Conservation (phyloP, 805 yeast species). For the Clavispora carvajalis region DNA sequence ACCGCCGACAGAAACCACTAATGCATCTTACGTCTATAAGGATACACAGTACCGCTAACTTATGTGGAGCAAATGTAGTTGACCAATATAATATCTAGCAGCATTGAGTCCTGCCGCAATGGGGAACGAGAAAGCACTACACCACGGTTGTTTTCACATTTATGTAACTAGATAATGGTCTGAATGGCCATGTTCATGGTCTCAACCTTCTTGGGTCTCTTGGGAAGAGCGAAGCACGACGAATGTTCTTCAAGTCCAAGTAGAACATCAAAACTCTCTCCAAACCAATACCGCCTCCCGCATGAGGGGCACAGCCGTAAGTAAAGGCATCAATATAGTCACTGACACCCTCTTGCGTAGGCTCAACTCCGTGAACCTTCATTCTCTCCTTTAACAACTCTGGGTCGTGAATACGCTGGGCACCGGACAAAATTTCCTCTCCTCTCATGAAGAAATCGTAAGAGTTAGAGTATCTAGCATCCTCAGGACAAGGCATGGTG, state of each 20-base stretch:
- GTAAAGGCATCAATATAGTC: conserved; percentile 91
- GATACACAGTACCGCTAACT: background rate
- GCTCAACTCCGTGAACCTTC: conserved; percentile 76
- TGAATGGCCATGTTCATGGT: conserved; percentile 45
- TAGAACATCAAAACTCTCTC: conserved; percentile 99
- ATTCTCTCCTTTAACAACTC: conserved; percentile 76
- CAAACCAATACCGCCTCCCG: conserved; percentile 99
- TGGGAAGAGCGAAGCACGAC: conserved; percentile 99
- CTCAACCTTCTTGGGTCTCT: conserved; percentile 94
- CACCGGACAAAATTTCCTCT: conserved; percentile 98
- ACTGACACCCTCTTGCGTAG: conserved; percentile 72
- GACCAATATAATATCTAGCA: no score
- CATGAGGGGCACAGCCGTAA: conserved; percentile 98
- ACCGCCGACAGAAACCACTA: conserved; percentile 79
- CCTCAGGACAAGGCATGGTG: conserved; percentile 96
- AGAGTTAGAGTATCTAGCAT: conserved; percentile 91
- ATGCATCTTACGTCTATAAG: background rate
- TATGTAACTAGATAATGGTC: background rate
- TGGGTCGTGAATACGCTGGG: conserved; percentile 97
- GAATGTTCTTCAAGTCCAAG: conserved; percentile 92
- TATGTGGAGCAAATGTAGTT: no score
- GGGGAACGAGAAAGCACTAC: no score
- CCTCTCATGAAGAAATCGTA: conserved; percentile 99
- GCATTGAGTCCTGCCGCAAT: no score
- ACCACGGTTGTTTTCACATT: background rate